These are phyloP conservation scores for Lachnellula arida DNA, from an alignment of 2,329 filamentous ascomycete genomes.

Conservation along the genomic window DNA sequence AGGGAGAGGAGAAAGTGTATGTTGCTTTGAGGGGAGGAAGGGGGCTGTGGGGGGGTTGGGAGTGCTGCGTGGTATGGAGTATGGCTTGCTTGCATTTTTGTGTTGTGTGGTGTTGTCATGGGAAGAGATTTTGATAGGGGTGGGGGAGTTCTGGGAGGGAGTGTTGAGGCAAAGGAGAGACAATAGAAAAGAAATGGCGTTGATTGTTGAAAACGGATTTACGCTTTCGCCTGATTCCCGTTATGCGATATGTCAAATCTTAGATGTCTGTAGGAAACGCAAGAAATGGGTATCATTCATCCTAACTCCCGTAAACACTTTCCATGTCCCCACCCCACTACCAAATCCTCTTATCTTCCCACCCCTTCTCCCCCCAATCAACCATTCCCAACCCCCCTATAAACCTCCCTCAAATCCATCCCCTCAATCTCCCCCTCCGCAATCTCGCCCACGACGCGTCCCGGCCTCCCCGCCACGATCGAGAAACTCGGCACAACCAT, in stretches of 20 bases:
- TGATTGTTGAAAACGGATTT: not conserved
- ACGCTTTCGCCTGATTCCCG: not conserved
- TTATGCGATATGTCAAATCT: not conserved
- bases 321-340: not conserved
- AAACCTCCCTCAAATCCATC: constrained; percentile 60
- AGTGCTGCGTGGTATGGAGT: constrained; percentile 4
- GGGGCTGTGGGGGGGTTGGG: constrained; percentile 7
- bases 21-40: constrained; percentile 10
- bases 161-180: too few relatives aligned
- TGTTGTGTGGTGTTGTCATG: too few relatives aligned
- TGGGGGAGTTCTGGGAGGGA: too few relatives aligned
- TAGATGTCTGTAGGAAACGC: not conserved
- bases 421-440: constrained; percentile 64
- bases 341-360: not conserved
- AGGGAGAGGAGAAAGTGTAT: constrained; percentile 1
- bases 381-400: constrained; percentile 57
- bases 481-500: constrained; percentile 93
- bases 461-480: constrained; percentile 81
- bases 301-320: not conserved
- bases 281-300: constrained; percentile 13
- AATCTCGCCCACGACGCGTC: constrained; percentile 75
- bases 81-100: not conserved
- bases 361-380: not conserved
- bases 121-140: too few relatives aligned
- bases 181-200: too few relatives aligned